Evolutionary conservation across 2,329 filamentous ascomycete genomes (phyloP).

Genomic region (Phialemoniopsis sp.): DNA sequence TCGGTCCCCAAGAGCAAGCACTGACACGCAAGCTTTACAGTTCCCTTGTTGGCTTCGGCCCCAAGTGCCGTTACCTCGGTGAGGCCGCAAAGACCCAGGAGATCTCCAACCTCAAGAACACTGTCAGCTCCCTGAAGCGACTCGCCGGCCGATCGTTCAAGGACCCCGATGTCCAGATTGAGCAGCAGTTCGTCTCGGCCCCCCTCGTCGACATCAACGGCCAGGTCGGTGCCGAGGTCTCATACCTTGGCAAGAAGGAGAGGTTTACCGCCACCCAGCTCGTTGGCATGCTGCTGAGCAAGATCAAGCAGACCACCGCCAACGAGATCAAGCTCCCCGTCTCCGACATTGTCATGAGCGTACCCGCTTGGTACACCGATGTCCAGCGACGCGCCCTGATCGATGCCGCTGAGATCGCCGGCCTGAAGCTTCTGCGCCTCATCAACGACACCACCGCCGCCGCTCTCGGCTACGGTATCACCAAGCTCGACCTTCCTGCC

Average conservation of each 20-base stretch:
- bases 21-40: constrained; percentile 36
- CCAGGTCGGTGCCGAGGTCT: constrained; percentile 91
- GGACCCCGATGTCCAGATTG: constrained; percentile 89
- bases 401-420: constrained; percentile 89
- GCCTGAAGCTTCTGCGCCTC: constrained; percentile 84
- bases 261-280: constrained; percentile 93
- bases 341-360: constrained; percentile 88
- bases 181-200: constrained; percentile 87
- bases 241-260: constrained; percentile 91
- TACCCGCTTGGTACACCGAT: constrained; percentile 97
- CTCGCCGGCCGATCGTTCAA: constrained; percentile 81
- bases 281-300: constrained; percentile 91
- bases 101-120: constrained; percentile 99
- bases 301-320: constrained; percentile 84
- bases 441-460: constrained; percentile 98
- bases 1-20: neutral
- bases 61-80: constrained; percentile 89
- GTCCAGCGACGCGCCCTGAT: constrained; percentile 83
- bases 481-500: constrained; percentile 86
- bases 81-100: constrained; percentile 98
- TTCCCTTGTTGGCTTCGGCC: constrained; percentile 90
- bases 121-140: constrained; percentile 86
- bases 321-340: constrained; percentile 88
- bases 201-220: constrained; percentile 85
- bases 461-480: constrained; percentile 95